phyloP scores from a whole-genome alignment of 2,329 filamentous ascomycete genomes.

The Ascochyta koolunga region DNA sequence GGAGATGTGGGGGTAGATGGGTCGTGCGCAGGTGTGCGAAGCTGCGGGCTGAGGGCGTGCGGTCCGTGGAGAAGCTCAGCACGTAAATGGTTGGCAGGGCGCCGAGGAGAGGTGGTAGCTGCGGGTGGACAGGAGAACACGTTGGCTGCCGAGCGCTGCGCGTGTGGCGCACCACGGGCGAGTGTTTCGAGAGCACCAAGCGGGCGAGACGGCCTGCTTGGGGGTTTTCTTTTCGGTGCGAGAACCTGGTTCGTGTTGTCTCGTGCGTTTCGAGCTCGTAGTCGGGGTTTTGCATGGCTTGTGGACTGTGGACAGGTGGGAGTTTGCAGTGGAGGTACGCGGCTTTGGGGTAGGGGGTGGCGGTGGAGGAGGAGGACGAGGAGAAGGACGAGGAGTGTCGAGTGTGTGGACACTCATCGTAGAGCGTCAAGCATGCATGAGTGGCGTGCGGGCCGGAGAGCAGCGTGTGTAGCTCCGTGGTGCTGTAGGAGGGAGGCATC shows the following conservation, averaged over 20 bases:
- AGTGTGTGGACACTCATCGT: slow-evolving; percentile 8
- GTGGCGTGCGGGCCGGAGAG: background rate
- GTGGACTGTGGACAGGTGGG: background rate
- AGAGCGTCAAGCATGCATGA: slow-evolving; percentile 6
- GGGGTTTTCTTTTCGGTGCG: background rate
- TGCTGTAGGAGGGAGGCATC: slow-evolving; percentile 1
- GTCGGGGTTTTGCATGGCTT: background rate
- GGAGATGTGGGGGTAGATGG: slow-evolving; percentile 22
- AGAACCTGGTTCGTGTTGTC: background rate
- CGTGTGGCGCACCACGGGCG: background rate
- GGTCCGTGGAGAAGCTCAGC: slow-evolving; percentile 26
- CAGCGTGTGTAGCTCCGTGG: slow-evolving; percentile 4
- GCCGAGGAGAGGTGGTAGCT: background rate
- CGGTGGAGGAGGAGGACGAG: too few relatives aligned
- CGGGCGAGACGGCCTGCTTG: background rate
- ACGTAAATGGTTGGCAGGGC: slow-evolving; percentile 33
- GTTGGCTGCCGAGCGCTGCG: too few relatives aligned
- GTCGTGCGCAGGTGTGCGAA: slow-evolving; percentile 15
- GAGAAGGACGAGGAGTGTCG: background rate
- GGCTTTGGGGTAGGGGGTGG: too few relatives aligned
- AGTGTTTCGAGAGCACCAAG: background rate
- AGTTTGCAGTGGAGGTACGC: background rate
- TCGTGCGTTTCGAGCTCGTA: background rate
- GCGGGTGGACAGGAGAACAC: too few relatives aligned
- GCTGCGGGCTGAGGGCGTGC: slow-evolving; percentile 4